These are phyloP conservation scores for Rhynchosporium secalis DNA, from an alignment of 2,329 filamentous ascomycete species.

Conservation along the genomic window DNA sequence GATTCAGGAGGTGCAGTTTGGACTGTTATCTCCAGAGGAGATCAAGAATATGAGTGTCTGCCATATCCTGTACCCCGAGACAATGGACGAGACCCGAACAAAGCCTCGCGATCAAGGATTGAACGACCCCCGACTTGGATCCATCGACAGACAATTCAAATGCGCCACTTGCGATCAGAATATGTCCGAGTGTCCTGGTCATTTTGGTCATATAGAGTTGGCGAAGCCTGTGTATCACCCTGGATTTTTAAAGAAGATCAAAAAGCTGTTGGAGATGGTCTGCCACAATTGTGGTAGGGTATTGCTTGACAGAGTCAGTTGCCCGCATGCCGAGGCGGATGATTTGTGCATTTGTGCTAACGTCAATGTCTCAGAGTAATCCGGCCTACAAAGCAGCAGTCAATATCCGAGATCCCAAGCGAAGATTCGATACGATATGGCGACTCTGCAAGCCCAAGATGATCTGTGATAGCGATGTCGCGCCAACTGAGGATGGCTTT, in stretches of 20 bases:
- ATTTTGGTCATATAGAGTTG: conserved; percentile 98
- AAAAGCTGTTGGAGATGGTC: conserved; percentile 98
- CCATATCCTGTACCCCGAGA: conserved; percentile 97
- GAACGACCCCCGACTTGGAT: conserved; percentile 93
- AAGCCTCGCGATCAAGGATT: conserved; percentile 88
- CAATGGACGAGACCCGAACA: conserved; percentile 94
- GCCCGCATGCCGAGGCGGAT: conserved; percentile 57
- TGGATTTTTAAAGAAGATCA: conserved; percentile 98
- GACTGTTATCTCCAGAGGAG: conserved; percentile 94
- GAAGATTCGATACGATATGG: conserved; percentile 92
- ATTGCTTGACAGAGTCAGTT: conserved; percentile 96
- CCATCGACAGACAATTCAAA: conserved; percentile 92
- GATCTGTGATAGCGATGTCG: conserved; percentile 78
- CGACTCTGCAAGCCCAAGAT: conserved; percentile 86
- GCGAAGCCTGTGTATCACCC: conserved; percentile 92
- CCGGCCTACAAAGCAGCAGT: conserved; percentile 80
- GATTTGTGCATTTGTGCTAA: conserved; percentile 60
- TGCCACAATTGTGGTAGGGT: conserved; percentile 99
- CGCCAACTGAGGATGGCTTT: conserved; percentile 65
- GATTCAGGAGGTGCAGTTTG: conserved; percentile 99
- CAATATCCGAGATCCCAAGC: conserved; percentile 85
- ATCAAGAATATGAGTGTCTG: conserved; percentile 98
- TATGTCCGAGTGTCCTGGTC: conserved; percentile 93
- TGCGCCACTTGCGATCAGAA: conserved; percentile 96
- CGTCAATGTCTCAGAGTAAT: conserved; percentile 67